phyloP scores from a whole-genome alignment of 2,329 filamentous ascomycete species.

The Colletotrichum eremochloae region DNA sequence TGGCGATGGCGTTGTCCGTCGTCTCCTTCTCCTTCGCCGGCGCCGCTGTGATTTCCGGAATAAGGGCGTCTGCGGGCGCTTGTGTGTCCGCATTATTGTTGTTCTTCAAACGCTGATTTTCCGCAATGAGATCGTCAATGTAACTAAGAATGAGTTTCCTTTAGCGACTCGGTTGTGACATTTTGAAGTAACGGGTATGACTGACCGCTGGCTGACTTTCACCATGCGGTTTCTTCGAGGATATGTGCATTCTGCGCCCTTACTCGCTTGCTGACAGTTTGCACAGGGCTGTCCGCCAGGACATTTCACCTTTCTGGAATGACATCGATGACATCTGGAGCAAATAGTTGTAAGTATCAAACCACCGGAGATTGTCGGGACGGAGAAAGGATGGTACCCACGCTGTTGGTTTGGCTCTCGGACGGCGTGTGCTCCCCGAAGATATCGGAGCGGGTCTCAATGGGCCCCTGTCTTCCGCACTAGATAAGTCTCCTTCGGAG shows the following conservation, averaged over 20 bases:
- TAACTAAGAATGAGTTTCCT: slow-evolving; percentile 44
- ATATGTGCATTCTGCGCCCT: slow-evolving; percentile 50
- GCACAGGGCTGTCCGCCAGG: slow-evolving; percentile 52
- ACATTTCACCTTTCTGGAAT: slow-evolving; percentile 52
- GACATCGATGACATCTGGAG: slow-evolving; percentile 50
- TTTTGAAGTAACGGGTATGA: slow-evolving; percentile 43
- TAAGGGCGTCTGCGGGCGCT: slow-evolving; percentile 19
- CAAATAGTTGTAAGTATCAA: slow-evolving; percentile 41
- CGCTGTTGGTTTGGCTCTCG: slow-evolving; percentile 42
- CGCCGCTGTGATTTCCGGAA: slow-evolving; percentile 15
- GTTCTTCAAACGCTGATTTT: slow-evolving; percentile 50
- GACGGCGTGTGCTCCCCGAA: neutral
- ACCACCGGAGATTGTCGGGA: slow-evolving; percentile 25
- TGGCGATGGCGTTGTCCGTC: slow-evolving; percentile 27
- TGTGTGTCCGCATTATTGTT: neutral
- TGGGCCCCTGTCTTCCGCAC: slow-evolving; percentile 22
- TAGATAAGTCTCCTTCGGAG: slow-evolving; percentile 32
- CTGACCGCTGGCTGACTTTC: slow-evolving; percentile 51
- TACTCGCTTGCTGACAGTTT: slow-evolving; percentile 50
- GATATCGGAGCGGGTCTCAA: neutral
- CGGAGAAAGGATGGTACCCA: slow-evolving; percentile 18
- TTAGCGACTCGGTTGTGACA: neutral
- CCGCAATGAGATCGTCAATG: slow-evolving; percentile 52
- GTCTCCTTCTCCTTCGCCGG: slow-evolving; percentile 22
- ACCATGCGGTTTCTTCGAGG: slow-evolving; percentile 51